Conservation (phyloP, 192 early-diverging fungal genomes). For the Thamnidium elegans region DNA sequence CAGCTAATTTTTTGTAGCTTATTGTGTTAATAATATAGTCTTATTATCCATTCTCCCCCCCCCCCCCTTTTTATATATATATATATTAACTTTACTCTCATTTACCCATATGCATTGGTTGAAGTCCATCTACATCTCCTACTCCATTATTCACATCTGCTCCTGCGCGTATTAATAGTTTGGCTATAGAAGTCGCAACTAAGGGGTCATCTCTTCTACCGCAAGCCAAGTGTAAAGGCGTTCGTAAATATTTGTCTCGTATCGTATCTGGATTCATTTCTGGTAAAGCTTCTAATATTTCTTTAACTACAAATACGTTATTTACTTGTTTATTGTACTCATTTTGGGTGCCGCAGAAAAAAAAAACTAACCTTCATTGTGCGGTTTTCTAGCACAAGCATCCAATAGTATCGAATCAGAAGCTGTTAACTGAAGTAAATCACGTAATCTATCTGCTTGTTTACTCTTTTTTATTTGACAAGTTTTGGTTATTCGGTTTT, state of each 20-base stretch:
- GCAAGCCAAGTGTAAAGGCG: constrained; percentile 37
- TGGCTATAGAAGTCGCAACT: constrained; percentile 28
- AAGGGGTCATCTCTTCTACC: constrained; percentile 26
- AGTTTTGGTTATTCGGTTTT: constrained; percentile 18
- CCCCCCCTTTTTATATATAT: not conserved
- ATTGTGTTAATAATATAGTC: not conserved
- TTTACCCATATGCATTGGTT: constrained; percentile 39
- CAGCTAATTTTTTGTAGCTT: constrained; percentile 22
- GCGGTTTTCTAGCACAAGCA: constrained; percentile 19
- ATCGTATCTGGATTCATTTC: constrained; percentile 27
- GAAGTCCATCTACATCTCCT: constrained; percentile 33
- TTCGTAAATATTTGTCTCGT: constrained; percentile 34
- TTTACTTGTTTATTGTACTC: not conserved
- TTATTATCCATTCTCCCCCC: not conserved
- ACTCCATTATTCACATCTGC: constrained; percentile 38
- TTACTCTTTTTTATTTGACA: constrained; percentile 9
- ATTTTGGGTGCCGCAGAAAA: not conserved
- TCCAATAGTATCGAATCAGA: constrained; percentile 13
- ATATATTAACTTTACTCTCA: not conserved
- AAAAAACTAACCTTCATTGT: constrained; percentile 15
- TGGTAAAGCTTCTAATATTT: constrained; percentile 13
- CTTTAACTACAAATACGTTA: not conserved
- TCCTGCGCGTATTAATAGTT: constrained; percentile 27
- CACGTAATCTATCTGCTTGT: not conserved
- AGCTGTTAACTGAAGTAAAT: constrained; percentile 18